Base-by-base conservation (phyloP, 2,329 filamentous ascomycete species). In the Sclerotinia nivalis region DNA sequence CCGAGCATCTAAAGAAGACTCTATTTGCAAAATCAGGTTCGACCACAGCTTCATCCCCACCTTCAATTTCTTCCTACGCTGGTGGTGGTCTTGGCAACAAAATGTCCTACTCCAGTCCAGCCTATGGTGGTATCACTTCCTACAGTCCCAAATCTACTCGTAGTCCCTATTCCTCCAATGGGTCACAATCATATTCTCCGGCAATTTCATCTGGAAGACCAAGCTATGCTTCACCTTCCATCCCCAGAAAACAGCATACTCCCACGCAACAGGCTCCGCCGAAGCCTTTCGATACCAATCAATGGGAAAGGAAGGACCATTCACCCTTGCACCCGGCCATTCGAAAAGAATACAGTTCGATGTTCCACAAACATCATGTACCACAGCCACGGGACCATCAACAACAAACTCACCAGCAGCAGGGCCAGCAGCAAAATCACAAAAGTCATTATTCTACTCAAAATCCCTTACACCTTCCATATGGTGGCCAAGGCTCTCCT, bases 281-380 rank as follows among this genome's bases (percentile, higher is more conserved):
- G 6, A 70, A 72, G 37, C 34, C 70, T 25, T 45, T 69, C 9
- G 49, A 61, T 10, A 28, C 25, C 5, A 43, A 49, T 31, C 47
- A 49, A n/a, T 78, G 75, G 76, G 74, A 75, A 52, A 76, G 75
- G 65, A 77, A 75, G 47, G 75, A 76, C 12, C 58, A 54, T 9
- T 56, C 73, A 9, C 70, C 73, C 18, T 65, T 80, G 34, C 81
- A 82, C 71, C 81, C 81, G 49, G 80, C 81, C 31, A 81, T 80
- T 61, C 78, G 80, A 59, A 78, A 76, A 61, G 76, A 78, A 45
- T 78, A 77, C 49, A 74, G 68, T 47, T 47, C 74, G 4, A 73
- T 77, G 62, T 75, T 74, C 50, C 71, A 75, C 62, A 72, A 75
- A 20, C 59, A 59, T 37, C 54, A 67, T n/a, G 60, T 62, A 49